A percentile compares a stretch with the other conserved stretches of the same genome.
Evolutionary conservation across 129 eudicot genomes (phyloP).

Genomic region (Silybum marianum): DNA sequence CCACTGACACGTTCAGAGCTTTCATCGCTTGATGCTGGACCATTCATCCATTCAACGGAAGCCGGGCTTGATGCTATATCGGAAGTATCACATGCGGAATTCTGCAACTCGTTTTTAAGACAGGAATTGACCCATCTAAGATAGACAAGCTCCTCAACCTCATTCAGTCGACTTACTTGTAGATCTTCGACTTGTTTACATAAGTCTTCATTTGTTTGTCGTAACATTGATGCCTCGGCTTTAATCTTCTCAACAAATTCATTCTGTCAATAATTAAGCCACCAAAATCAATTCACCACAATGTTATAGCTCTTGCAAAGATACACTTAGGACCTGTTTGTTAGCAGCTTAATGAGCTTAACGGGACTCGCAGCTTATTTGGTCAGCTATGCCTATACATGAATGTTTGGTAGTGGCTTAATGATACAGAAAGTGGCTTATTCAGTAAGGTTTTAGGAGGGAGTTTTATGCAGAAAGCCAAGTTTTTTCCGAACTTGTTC

Average conservation of each 20-base stretch:
- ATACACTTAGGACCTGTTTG: not conserved
- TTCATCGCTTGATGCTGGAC: slow-evolving; percentile 47
- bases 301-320: not conserved
- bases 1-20: slow-evolving; percentile 43
- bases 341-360: too few species aligned
- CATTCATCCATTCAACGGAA: slow-evolving; percentile 38
- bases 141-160: slow-evolving; percentile 91
- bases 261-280: slow-evolving; percentile 38
- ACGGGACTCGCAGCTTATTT: too few species aligned
- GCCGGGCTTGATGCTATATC: slow-evolving; percentile 47
- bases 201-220: slow-evolving; percentile 74
- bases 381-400: too few species aligned
- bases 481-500: too few species aligned
- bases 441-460: too few species aligned
- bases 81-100: slow-evolving; percentile 29
- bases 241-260: slow-evolving; percentile 61
- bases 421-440: too few species aligned
- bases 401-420: too few species aligned
- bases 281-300: not conserved
- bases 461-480: too few species aligned
- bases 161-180: slow-evolving; percentile 81
- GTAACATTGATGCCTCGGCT: slow-evolving; percentile 69
- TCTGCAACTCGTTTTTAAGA: slow-evolving; percentile 69
- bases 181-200: slow-evolving; percentile 91
- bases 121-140: slow-evolving; percentile 89